phyloP scores from a whole-genome alignment of 805 yeast species.

The Debaryomyces hansenii region DNA sequence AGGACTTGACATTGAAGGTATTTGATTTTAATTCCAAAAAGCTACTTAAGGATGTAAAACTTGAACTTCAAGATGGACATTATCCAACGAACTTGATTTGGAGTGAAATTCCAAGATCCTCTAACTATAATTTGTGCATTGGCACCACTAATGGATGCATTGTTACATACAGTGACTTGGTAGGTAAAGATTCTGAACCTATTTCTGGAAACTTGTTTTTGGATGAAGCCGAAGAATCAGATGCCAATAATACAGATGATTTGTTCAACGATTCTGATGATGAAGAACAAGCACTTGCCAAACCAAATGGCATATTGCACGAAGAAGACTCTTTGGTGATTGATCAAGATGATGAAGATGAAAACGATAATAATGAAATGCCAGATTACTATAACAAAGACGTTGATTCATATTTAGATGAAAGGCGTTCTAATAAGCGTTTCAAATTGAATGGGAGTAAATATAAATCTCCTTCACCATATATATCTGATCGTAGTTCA shows the following conservation, averaged over 20 bases:
- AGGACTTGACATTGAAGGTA: conserved; percentile 51
- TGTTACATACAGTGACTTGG: conserved; percentile 19
- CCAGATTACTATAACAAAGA: conserved; percentile 27
- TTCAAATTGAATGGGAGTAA: conserved; percentile 18
- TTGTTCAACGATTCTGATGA: conserved; percentile 12
- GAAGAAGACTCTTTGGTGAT: conserved; percentile 37
- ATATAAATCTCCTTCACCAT: conserved; percentile 2
- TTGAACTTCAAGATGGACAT: conserved; percentile 24
- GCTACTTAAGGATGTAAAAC: conserved; percentile 15
- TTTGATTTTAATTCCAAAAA: conserved; percentile 50
- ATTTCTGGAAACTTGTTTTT: conserved; percentile 17
- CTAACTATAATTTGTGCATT: conserved; percentile 25
- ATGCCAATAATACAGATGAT: conserved; percentile 20
- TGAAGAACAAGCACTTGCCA: conserved; percentile 15
- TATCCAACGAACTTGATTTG: conserved; percentile 28
- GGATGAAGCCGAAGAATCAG: conserved; percentile 29
- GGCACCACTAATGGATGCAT: conserved; percentile 47
- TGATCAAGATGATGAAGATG: conserved; percentile 31
- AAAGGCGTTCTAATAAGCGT: conserved; percentile 19
- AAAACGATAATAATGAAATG: conserved; percentile 13
- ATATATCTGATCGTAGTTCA: not conserved
- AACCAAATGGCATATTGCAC: conserved; percentile 15
- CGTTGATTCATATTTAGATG: conserved; percentile 15
- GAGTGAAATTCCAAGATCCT: conserved; percentile 11
- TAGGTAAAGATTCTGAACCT: not conserved